Base-by-base conservation (phyloP, 1,284 basidiomycete species). In the Schizopora paradoxa region DNA sequence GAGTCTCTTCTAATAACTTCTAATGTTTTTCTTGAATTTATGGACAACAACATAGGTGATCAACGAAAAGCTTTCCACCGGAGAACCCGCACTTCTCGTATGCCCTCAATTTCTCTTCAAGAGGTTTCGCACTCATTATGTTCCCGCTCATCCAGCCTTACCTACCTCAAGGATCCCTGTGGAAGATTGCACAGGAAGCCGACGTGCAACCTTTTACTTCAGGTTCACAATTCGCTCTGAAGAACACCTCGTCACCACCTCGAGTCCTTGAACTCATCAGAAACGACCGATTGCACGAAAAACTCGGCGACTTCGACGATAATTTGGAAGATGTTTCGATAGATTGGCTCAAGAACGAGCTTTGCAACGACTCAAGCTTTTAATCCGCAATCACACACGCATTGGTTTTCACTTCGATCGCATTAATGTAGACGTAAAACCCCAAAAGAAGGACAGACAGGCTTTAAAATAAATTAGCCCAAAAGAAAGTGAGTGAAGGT, bases 221-320 rank as follows among this genome's bases (percentile, higher is more conserved):
- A 18, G 68, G 66, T 7, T 74, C 75, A 2, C 54, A 50, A 16
- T 74, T 79, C 55, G 66, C 67, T 42, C 57, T 85, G 25, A 60
- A 61, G 2, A 66, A 70, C 4, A 53, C 66, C 1, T 62, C 67
- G 14, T 56, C 72, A 3, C 74, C 79, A 1, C 51, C 58, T 3
- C 69, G 64, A 16, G 74, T 79, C 0, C 58, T 75, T 5, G 54
- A 61, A 7, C 64, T 77, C 0, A 74, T 82, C 13, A 67, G 65
- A 23, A 69, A 77, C 39, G 57, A 66, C 31, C 66, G 65, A 26
- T 58, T 70, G 45, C 76, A 80, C 44, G 61, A 70, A 48, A 68
- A 70, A 34, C 77, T 88, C 43, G 80, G 78, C 4, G 85, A 88
- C 58, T 88, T 86, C 51, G 86, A 88, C 51, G 85, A 86, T 53